Evolutionary conservation across 2,329 filamentous ascomycete species (phyloP).

Genomic region (Pyricularia pennisetigena): DNA sequence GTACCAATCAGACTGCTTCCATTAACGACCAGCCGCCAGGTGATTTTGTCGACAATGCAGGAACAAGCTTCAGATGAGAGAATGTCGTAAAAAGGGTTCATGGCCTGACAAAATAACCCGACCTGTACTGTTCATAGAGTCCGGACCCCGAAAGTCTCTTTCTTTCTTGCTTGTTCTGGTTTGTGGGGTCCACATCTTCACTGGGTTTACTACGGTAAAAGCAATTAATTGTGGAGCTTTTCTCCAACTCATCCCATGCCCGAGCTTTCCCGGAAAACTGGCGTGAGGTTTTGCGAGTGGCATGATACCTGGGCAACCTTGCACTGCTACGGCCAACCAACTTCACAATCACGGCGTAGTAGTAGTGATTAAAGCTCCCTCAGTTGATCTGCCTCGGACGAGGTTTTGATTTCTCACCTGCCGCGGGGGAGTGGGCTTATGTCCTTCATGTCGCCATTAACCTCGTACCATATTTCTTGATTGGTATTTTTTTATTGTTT

Average conservation of each 20-base stretch:
- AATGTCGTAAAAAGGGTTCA: too few species aligned
- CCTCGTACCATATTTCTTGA: slow-evolving; percentile 3
- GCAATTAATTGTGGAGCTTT: not conserved
- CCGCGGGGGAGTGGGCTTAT: not conserved
- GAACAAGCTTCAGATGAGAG: too few species aligned
- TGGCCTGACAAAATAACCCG: not conserved
- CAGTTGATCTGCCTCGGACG: not conserved
- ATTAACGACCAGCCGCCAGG: not conserved
- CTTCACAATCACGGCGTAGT: not conserved
- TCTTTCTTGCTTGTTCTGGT: too few species aligned
- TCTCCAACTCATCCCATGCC: not conserved
- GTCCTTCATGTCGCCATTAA: not conserved
- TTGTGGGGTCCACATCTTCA: not conserved
- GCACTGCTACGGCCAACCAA: not conserved
- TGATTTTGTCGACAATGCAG: not conserved
- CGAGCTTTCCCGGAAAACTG: not conserved
- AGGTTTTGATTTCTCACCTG: not conserved
- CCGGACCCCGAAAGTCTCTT: not conserved
- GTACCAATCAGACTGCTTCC: not conserved
- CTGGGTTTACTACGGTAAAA: too few species aligned
- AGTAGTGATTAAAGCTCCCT: not conserved
- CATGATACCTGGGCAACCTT: not conserved
- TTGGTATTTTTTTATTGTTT: not conserved
- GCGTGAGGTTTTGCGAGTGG: not conserved
- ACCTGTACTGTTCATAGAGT: not conserved